A percentile compares a stretch with the other conserved stretches of the same genome.
phyloP scores from a whole-genome alignment of 768 basidiomycete species.

The Megacollybia marginata region DNA sequence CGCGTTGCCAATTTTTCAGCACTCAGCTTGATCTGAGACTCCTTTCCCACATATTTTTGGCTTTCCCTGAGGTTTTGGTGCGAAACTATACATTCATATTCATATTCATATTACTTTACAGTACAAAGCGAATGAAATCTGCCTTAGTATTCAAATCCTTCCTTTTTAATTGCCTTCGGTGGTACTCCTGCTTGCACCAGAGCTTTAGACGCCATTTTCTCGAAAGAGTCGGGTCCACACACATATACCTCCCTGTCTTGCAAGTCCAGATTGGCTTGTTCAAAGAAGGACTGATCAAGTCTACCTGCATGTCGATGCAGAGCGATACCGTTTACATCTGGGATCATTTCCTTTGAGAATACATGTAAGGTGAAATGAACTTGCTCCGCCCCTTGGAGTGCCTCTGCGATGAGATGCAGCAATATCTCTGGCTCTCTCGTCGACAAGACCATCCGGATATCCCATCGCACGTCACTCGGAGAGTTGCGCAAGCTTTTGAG shows the following conservation, averaged over 20 bases:
- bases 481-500: conserved; percentile 17
- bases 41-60: no score
- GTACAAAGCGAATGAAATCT: no score
- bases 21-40: no score
- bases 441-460: conserved; percentile 42
- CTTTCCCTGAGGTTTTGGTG: no score
- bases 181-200: conserved; percentile 29
- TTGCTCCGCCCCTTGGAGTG: conserved; percentile 11
- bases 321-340: conserved; percentile 7
- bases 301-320: conserved; percentile 15
- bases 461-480: conserved; percentile 12
- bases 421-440: conserved; percentile 49
- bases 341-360: conserved; percentile 21
- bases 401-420: conserved; percentile 31
- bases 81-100: no score
- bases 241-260: conserved; percentile 29
- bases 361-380: conserved; percentile 29
- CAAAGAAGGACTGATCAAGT: conserved; percentile 13
- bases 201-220: conserved; percentile 25
- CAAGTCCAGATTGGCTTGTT: conserved; percentile 8
- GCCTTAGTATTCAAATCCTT: conserved; percentile 39
- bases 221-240: conserved; percentile 45
- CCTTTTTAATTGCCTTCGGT: conserved; percentile 22
- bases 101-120: no score
- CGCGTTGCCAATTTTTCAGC: no score